These are phyloP conservation scores for Tolypocladium amazonense DNA, from an alignment of 2,329 filamentous ascomycete genomes.

Conservation along the genomic window DNA sequence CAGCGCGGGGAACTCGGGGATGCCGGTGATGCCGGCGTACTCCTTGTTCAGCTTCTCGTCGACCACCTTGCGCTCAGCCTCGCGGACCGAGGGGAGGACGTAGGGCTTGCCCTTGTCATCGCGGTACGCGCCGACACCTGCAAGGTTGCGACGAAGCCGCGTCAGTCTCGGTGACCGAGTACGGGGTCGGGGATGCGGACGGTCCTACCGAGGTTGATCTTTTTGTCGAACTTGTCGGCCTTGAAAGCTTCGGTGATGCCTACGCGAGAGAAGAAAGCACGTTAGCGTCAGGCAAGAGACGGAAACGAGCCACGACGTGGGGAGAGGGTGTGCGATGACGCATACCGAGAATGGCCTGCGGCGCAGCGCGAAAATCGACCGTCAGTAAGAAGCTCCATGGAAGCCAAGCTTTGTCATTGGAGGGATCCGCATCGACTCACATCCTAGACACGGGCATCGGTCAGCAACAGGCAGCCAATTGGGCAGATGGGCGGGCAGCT, in stretches of 20 bases:
- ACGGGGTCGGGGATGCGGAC: conserved; percentile 2
- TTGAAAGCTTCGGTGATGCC: conserved; percentile 98
- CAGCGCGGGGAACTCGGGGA: conserved; percentile 86
- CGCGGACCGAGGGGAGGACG: conserved; percentile 84
- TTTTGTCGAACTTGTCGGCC: conserved; percentile 83
- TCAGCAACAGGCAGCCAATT: neutral
- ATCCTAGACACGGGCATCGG: conserved; percentile 6
- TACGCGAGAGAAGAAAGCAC: conserved; percentile 15
- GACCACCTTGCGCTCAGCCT: conserved; percentile 81
- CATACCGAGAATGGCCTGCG: conserved; percentile 66
- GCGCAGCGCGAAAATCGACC: neutral
- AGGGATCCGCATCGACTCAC: conserved; percentile 4
- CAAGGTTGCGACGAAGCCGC: neutral
- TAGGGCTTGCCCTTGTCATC: conserved; percentile 97
- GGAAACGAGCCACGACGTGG: conserved; percentile 3
- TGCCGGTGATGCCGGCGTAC: conserved; percentile 94
- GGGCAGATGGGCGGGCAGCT: neutral
- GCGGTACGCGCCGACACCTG: conserved; percentile 93
- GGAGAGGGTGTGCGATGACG: conserved; percentile 11
- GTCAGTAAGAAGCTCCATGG: neutral
- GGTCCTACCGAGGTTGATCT: conserved; percentile 85
- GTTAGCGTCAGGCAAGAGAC: neutral
- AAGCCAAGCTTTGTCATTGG: neutral
- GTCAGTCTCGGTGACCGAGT: conserved; percentile 2
- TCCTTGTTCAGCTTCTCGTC: conserved; percentile 80